These are phyloP conservation scores for Chaetomiaceae sp. DNA, from an alignment of 2,329 filamentous ascomycete species.

Conservation along the genomic window DNA sequence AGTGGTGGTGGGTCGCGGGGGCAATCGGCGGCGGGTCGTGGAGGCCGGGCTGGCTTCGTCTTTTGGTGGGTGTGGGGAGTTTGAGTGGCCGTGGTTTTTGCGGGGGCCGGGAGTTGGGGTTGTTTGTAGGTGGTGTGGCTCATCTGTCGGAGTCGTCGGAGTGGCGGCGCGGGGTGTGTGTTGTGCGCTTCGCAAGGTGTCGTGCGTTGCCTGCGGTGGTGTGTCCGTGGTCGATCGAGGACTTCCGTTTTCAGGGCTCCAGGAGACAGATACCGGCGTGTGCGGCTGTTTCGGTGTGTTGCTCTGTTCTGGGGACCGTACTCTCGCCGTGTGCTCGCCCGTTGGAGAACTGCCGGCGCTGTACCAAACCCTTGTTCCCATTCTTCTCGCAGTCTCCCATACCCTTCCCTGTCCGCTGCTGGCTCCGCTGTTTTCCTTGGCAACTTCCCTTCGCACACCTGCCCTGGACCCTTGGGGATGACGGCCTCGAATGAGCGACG, in stretches of 20 bases:
- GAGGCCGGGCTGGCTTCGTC: not conserved
- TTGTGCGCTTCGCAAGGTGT: not conserved
- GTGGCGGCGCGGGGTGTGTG: not conserved
- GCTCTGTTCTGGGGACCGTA: too few species aligned
- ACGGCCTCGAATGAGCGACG: not conserved
- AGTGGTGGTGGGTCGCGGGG: not conserved
- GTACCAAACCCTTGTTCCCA: too few species aligned
- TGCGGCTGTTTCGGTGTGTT: not conserved
- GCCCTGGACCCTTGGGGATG: not conserved
- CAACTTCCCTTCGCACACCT: not conserved
- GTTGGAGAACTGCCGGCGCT: too few species aligned
- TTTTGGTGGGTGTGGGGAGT: not conserved
- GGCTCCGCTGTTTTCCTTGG: not conserved
- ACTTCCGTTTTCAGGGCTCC: too few species aligned
- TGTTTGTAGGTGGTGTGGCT: not conserved
- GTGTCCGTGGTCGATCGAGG: not conserved
- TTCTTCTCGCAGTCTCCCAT: too few species aligned
- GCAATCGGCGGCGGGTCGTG: not conserved
- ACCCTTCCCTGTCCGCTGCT: too few species aligned
- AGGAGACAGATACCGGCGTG: not conserved
- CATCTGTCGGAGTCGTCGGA: too few species aligned
- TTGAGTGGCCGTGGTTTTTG: not conserved
- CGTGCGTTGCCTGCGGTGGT: not conserved
- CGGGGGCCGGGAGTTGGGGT: not conserved
- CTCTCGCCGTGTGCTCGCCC: not conserved